phyloP scores from a whole-genome alignment of 495 filamentous ascomycete species.

The Penicillium ochrochloron region DNA sequence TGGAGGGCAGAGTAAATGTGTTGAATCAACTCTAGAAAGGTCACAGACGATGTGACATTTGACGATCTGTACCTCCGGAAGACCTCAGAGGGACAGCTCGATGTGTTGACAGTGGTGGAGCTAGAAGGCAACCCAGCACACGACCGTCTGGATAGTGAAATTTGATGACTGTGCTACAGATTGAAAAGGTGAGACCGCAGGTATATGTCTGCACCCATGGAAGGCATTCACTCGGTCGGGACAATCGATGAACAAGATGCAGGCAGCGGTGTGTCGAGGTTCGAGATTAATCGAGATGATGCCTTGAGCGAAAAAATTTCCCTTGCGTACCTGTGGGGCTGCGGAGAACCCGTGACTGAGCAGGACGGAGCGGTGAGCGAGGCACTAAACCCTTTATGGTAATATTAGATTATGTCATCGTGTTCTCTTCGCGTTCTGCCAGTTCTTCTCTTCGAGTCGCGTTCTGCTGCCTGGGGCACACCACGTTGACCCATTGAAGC shows the following conservation, averaged over 20 bases:
- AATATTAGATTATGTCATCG: constrained; percentile 31
- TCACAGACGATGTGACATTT: constrained; percentile 30
- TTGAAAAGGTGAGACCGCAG: constrained; percentile 17
- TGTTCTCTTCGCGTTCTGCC: constrained; percentile 4
- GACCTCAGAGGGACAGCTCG: constrained; percentile 14
- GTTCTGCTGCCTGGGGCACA: constrained; percentile 15
- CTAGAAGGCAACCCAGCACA: constrained; percentile 30
- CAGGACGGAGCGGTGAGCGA: constrained; percentile 25
- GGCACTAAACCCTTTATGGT: constrained; percentile 22
- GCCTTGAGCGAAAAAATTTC: constrained; percentile 30
- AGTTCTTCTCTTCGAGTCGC: background rate
- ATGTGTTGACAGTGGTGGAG: constrained; percentile 19
- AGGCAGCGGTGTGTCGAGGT: constrained; percentile 23
- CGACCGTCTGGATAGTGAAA: constrained; percentile 26
- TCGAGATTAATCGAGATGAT: constrained; percentile 15
- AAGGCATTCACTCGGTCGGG: constrained; percentile 19
- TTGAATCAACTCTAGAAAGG: constrained; percentile 16
- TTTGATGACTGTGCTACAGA: constrained; percentile 26
- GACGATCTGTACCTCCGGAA: constrained; percentile 16
- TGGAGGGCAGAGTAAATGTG: constrained; percentile 10
- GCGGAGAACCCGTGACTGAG: constrained; percentile 21
- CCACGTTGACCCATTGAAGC: background rate
- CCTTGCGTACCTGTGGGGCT: constrained; percentile 30
- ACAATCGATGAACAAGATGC: constrained; percentile 24
- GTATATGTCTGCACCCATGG: constrained; percentile 30